Evolutionary conservation across 108 stramenopile genomes (phyloP), one percentile per base, ranked within the genome.

Genomic region (Cyclotella cryptica): DNA sequence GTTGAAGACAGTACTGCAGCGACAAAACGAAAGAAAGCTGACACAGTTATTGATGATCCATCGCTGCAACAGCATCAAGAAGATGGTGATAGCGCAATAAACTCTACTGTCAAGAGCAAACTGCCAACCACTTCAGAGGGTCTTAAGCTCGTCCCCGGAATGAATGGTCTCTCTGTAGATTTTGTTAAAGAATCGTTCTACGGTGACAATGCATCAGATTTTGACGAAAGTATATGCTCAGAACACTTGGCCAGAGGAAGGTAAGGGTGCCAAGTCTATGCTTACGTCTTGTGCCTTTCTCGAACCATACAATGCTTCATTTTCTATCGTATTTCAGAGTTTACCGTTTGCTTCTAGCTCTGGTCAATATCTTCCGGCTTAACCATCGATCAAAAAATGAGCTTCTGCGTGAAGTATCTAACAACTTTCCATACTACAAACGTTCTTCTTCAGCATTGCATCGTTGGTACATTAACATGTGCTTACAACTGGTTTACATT

Each of bases 351-450:
- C 75, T 80, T 55, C 60, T 80, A 26, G 66, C 83, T 19, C 75
- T 84, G 0, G 29, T 69, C 70, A 85, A 82, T 46, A 68, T 85
- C 13, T 73, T 84, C 35, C 71, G 80, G 10, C 57, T 85, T 3
- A 72, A 75, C 52, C 87, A 84, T 13, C 55, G 66, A 0, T 81
- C 81, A 30, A 81, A 72, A 49, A 51, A 73, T 9, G 78, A 83
- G 35, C 59, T 85, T 1, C 60, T 80, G n/a, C 79, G 59, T 30
- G 77, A 78, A 52, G 64, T 88, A 40, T 22, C 73, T 13, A 35
- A 66, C 24, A 77, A 84, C 47, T 83, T 83, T 71, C 84, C 83
- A 0, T 82, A 83, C 47, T 80, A 72, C 53, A 87, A 84, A 53
- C 70, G 66, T 0, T 83, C 66, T 55, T 65, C 78, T 24, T 64